Conservation (phyloP, 129 eudicot genomes). For the Flaveria robusta region DNA sequence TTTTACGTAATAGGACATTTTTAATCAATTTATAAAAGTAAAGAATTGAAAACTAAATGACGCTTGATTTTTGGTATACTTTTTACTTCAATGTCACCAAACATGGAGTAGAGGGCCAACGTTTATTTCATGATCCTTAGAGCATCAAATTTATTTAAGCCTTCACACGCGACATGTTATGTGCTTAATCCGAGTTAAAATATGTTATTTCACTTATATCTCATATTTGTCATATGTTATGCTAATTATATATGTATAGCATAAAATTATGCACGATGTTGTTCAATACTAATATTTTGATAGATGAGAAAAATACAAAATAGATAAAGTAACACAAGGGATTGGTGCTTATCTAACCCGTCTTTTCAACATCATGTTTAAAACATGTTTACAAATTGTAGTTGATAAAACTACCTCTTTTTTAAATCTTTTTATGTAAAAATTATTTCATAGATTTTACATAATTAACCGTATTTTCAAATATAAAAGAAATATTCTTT, state of each 20-base stretch:
- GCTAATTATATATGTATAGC: no score
- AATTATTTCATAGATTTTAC: neutral
- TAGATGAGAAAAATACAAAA: neutral
- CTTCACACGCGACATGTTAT: no score
- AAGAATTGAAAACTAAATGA: neutral
- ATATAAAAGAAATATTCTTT: neutral
- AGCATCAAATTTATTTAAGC: neutral
- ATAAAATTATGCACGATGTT: no score
- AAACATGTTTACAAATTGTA: conserved; percentile 17
- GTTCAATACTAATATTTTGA: no score
- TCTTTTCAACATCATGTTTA: conserved; percentile 12
- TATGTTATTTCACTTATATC: no score
- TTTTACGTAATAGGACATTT: neutral
- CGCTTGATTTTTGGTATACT: conserved; percentile 21
- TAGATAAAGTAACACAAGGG: neutral
- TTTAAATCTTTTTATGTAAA: neutral
- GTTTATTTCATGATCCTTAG: conserved; percentile 24
- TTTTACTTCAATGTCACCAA: conserved; percentile 24
- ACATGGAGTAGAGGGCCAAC: conserved; percentile 26
- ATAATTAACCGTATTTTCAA: neutral
- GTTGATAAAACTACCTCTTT: neutral
- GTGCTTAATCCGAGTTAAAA: no score
- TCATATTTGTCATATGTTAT: no score
- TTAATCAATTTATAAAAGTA: neutral
- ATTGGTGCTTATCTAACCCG: neutral